Evolutionary conservation across 148 eudicot genomes (phyloP), one percentile per base, ranked within the genome.

Genomic region (Simmondsia chinensis): DNA sequence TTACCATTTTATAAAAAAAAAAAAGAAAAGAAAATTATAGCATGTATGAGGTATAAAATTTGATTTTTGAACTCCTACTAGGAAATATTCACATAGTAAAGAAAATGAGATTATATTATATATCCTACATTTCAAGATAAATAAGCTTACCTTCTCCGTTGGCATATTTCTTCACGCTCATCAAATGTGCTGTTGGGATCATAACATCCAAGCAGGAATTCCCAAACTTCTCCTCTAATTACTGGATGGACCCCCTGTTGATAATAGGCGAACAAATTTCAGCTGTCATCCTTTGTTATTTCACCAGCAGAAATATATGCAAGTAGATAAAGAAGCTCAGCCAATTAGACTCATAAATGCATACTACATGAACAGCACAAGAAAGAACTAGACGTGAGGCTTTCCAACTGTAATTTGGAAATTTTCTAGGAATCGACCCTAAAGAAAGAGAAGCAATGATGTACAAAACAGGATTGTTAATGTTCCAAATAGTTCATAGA

Each of bases 191-290:
- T 91, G 48, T 46, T 65, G 41, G 97, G 87, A 60, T 89, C 95
- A 79, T 63, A 89, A 71, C 97, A 78, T 33, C 95, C 97, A 59
- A 89, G 86, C 53, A 89, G 75, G 60, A 84, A 89, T 59, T 89
- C 97, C 97, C 97, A 89, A 39, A 91, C 99, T 73, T 85, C 99
- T 47, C 95, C 95, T 65, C 99, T 77, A 51, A 91, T 86, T 52
- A 77, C 65, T n/a, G 99, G 99, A 67, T 91, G 99, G 57, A 91
- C 59, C 46, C 99, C 99, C 99, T 89, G 50, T 52, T 48, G 53
- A 53, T n/a, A 23, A 42, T 23, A 31, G 11, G 27, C 42, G 36
- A 20, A 48, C 39, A 55, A 16, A 34, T 42, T n/a, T n/a, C n/a
- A 51, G 52, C 35, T 19, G 19, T 22, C 25, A 22, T n/a, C n/a